Evolutionary conservation across 371 early-diverging fungal species (phyloP).

Genomic region (Sporodiniella umbellata): DNA sequence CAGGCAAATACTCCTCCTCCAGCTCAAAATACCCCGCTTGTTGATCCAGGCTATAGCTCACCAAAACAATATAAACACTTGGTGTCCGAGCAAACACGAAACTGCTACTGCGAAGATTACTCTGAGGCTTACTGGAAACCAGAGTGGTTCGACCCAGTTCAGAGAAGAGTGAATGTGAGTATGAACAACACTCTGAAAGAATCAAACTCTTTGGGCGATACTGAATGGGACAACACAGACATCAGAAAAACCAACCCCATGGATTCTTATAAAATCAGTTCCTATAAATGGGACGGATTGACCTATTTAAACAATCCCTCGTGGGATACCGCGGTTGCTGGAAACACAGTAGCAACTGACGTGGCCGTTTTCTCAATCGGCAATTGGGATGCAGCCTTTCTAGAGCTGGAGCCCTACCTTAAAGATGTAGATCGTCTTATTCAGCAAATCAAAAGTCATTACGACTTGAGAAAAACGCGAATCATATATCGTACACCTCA

Average conservation of each 20-base stretch:
- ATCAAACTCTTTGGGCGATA: conserved; percentile 6
- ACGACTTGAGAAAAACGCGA: conserved; percentile 18
- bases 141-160: conserved; percentile 26
- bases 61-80: conserved; percentile 5
- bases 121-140: conserved; percentile 34
- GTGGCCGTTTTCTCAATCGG: conserved; percentile 43
- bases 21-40: neutral
- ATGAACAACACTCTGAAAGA: conserved; percentile 10
- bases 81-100: conserved; percentile 15
- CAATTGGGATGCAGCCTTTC: conserved; percentile 55
- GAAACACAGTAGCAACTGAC: conserved; percentile 6
- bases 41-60: conserved; percentile 9
- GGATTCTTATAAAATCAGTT: conserved; percentile 15
- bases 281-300: conserved; percentile 55
- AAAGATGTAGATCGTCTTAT: conserved; percentile 27
- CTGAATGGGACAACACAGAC: conserved; percentile 17
- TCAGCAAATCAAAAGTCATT: conserved; percentile 20
- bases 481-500: conserved; percentile 53
- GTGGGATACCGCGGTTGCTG: conserved; percentile 29
- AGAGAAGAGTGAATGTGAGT: conserved; percentile 17
- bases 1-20: neutral
- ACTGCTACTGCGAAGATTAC: conserved; percentile 52
- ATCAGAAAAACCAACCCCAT: neutral
- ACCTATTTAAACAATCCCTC: conserved; percentile 36
- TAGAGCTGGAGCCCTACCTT: conserved; percentile 25